Conservation (phyloP, 2,329 filamentous ascomycete species). For the Elsinoe fawcettii region DNA sequence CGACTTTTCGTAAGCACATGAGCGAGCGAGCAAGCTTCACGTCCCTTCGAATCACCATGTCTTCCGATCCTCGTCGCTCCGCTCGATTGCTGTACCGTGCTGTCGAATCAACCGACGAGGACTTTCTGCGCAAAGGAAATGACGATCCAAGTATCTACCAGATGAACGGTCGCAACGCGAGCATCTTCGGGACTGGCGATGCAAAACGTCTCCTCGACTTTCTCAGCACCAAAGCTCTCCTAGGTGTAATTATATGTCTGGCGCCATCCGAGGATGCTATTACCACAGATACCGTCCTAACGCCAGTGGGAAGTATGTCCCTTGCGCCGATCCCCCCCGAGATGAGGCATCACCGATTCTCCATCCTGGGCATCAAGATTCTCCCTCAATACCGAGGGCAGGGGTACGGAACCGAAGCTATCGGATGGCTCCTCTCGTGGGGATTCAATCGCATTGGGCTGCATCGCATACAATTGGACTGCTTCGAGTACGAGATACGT, state of each 20-base stretch:
- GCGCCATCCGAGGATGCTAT: constrained; percentile 20
- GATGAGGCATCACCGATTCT: constrained; percentile 35
- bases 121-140: constrained; percentile 20
- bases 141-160: not conserved
- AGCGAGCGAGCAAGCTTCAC: no score
- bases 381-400: constrained; percentile 29
- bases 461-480: constrained; percentile 38
- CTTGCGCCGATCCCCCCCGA: constrained; percentile 23
- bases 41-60: not conserved
- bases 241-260: constrained; percentile 34
- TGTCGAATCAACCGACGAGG: constrained; percentile 28
- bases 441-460: constrained; percentile 38
- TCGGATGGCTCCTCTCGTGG: constrained; percentile 42
- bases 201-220: constrained; percentile 24
- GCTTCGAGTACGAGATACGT: constrained; percentile 23
- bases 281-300: constrained; percentile 16
- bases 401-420: constrained; percentile 42
- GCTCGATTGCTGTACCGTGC: constrained; percentile 33
- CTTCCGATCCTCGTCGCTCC: not conserved
- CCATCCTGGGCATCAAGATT: constrained; percentile 36
- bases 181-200: constrained; percentile 2
- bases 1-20: no score
- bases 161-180: not conserved
- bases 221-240: constrained; percentile 24
- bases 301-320: constrained; percentile 31